phyloP scores from a whole-genome alignment of 2,329 filamentous ascomycete species.

The Gaeumannomyces sp. region DNA sequence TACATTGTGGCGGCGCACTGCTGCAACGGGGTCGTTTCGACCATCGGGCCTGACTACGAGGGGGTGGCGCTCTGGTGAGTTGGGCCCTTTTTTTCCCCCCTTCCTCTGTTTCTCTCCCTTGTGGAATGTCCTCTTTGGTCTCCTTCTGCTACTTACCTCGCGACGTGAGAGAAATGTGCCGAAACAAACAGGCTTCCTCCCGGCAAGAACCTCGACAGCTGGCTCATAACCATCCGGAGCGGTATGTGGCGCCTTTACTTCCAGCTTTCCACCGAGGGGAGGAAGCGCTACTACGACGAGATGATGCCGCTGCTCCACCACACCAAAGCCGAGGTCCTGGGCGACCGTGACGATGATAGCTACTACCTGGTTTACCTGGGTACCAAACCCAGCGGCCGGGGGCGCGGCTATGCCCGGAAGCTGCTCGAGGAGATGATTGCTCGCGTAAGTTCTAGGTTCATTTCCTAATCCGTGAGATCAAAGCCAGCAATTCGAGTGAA shows the following conservation, averaged over 20 bases:
- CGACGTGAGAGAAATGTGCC: constrained; percentile 5
- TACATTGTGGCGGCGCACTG: constrained; percentile 72
- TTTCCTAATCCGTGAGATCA: neutral
- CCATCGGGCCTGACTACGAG: constrained; percentile 69
- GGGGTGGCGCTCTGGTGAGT: constrained; percentile 73
- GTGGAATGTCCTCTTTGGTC: neutral
- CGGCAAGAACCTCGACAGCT: constrained; percentile 66
- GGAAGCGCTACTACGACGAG: constrained; percentile 68
- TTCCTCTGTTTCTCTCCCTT: constrained; percentile 2
- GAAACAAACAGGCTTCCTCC: constrained; percentile 60
- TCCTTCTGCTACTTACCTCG: constrained; percentile 2
- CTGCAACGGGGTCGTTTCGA: constrained; percentile 66
- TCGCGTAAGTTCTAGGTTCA: constrained; percentile 38
- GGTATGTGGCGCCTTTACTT: constrained; percentile 75
- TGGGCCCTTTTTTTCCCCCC: neutral
- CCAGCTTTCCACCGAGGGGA: constrained; percentile 66
- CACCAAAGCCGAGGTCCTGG: constrained; percentile 64
- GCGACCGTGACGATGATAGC: constrained; percentile 57
- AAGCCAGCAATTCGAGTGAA: neutral
- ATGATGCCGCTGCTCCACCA: constrained; percentile 68
- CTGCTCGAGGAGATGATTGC: constrained; percentile 64
- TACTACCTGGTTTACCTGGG: constrained; percentile 85
- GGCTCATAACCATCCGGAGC: constrained; percentile 63
- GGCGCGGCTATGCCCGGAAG: constrained; percentile 66
- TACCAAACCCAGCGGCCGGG: constrained; percentile 62